Conservation (phyloP, 306 rosid species). For the Trichosanthes cucumerina region DNA sequence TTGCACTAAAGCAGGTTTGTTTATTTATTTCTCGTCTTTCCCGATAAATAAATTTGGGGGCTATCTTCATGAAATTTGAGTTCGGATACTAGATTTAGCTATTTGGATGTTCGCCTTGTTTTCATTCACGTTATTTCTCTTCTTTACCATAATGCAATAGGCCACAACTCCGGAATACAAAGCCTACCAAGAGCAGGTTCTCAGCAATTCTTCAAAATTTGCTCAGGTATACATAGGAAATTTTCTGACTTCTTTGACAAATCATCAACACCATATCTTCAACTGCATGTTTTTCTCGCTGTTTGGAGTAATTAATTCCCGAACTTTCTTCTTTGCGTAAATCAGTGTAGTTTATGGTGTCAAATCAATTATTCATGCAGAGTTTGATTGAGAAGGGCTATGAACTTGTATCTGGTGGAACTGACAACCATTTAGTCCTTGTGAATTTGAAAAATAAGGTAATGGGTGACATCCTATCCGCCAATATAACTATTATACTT, state of each 20-base stretch:
- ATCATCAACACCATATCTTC: not conserved
- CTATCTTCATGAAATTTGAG: constrained; percentile 6
- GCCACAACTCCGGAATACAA: constrained; percentile 74
- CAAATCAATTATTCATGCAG: constrained; percentile 27
- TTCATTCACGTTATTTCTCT: not conserved
- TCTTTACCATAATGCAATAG: constrained; percentile 17
- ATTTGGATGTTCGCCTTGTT: not conserved
- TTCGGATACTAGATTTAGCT: not conserved
- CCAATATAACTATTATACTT: not conserved
- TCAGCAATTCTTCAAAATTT: constrained; percentile 56
- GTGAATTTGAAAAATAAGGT: constrained; percentile 89
- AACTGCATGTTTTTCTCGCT: not conserved
- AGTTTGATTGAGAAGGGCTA: constrained; percentile 79
- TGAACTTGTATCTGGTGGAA: constrained; percentile 91
- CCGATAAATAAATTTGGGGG: not conserved
- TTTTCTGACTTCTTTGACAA: not conserved
- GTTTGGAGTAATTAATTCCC: not conserved
- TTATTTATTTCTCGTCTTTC: not conserved
- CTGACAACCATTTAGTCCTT: constrained; percentile 82
- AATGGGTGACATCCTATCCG: constrained; percentile 16
- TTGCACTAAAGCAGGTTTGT: constrained; percentile 88
- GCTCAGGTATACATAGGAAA: constrained; percentile 44
- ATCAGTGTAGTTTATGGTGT: not conserved
- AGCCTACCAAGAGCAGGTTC: constrained; percentile 88
- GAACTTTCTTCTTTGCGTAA: not conserved